Evolutionary conservation across 2,329 filamentous ascomycete species (phyloP).

Genomic region (Fusarium humuli): DNA sequence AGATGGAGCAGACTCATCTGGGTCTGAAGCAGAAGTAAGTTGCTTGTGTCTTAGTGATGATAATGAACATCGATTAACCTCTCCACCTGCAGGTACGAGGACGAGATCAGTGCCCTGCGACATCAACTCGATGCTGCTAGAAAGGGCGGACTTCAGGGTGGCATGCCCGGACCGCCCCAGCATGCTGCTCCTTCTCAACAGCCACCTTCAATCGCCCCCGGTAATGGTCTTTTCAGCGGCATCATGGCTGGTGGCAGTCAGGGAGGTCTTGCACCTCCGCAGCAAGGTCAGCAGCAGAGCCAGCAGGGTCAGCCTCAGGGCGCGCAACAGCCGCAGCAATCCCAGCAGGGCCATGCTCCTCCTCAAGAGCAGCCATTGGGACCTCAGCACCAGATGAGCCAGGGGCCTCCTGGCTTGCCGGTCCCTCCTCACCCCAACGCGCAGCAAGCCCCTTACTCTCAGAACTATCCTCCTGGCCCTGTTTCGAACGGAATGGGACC

Average conservation of each 20-base stretch:
- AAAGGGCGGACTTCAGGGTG: conserved; percentile 67
- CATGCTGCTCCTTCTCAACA: conserved; percentile 85
- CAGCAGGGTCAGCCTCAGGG: conserved; percentile 58
- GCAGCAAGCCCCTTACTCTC: conserved; percentile 78
- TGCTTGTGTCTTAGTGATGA: neutral
- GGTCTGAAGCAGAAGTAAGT: conserved; percentile 91
- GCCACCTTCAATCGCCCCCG: conserved; percentile 88
- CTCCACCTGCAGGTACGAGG: conserved; percentile 81
- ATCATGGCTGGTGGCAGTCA: conserved; percentile 94
- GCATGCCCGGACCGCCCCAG: conserved; percentile 75
- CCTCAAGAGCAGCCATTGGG: conserved; percentile 72
- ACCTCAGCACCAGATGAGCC: conserved; percentile 70
- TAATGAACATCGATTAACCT: conserved; percentile 6
- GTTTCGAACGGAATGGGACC: conserved; percentile 78
- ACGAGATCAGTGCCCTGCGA: conserved; percentile 85
- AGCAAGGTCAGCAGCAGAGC: conserved; percentile 71
- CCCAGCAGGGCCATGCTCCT: conserved; percentile 67
- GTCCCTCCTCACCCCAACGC: conserved; percentile 70
- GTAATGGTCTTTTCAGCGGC: conserved; percentile 91
- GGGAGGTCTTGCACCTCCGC: conserved; percentile 84
- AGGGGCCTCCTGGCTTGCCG: conserved; percentile 76
- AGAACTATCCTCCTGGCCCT: conserved; percentile 71
- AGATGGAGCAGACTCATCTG: conserved; percentile 90
- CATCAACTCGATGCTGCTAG: conserved; percentile 86
- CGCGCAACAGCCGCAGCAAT: conserved; percentile 59